A percentile compares a stretch with the other conserved stretches of the same genome.
Evolutionary conservation across 768 basidiomycete species (phyloP).

Genomic region (Agrocybe praecox): DNA sequence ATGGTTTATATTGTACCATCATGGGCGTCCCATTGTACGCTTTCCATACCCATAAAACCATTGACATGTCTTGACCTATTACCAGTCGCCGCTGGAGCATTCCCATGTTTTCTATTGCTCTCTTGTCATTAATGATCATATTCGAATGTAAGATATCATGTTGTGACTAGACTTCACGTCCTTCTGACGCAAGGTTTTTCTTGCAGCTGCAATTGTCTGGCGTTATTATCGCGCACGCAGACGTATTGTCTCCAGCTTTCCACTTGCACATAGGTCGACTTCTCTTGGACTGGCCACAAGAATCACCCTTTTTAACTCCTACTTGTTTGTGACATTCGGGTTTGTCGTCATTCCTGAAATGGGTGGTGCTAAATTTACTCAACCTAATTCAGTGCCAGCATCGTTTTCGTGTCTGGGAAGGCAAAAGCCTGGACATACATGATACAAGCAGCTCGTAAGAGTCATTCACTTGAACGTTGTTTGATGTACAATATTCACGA

Average conservation of each 20-base stretch:
- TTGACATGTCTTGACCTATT: not conserved
- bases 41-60: not conserved
- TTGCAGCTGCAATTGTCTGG: constrained; percentile 48
- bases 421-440: constrained; percentile 42
- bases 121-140: constrained; percentile 38
- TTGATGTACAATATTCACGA: constrained; percentile 5
- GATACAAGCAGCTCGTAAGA: constrained; percentile 51
- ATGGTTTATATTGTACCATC: constrained; percentile 55
- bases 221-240: constrained; percentile 44
- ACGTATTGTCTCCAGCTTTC: constrained; percentile 40
- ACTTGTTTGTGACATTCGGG: constrained; percentile 45
- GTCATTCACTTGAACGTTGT: not conserved
- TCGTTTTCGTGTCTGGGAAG: constrained; percentile 35
- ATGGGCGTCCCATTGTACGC: constrained; percentile 37
- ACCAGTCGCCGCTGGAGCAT: constrained; percentile 32
- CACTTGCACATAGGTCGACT: constrained; percentile 36
- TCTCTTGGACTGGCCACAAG: constrained; percentile 41
- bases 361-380: not conserved
- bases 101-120: constrained; percentile 45
- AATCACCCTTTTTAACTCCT: constrained; percentile 44
- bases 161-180: not conserved
- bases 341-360: constrained; percentile 21
- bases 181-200: not conserved
- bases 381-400: constrained; percentile 31
- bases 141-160: constrained; percentile 44